A percentile compares a stretch with the other conserved stretches of the same genome.
Conservation (phyloP, 441 rosid genomes). For the Erodium moschatum region DNA sequence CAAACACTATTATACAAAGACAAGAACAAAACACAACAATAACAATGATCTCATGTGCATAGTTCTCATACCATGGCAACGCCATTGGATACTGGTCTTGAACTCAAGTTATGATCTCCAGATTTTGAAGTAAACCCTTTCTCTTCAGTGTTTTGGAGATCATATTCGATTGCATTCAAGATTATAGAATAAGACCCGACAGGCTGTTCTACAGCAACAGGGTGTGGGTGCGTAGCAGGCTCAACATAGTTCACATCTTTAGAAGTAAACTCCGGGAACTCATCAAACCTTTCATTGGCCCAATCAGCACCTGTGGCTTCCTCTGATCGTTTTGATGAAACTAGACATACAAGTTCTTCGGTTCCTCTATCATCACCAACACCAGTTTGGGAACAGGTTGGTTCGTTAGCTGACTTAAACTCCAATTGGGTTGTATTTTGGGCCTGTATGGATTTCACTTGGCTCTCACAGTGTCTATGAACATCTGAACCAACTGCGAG, state of each 20-base stretch:
- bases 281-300: constrained; percentile 10
- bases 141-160: neutral
- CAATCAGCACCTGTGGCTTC: neutral
- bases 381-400: too few relatives aligned
- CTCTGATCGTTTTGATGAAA: constrained; percentile 5
- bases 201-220: constrained; percentile 14
- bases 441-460: neutral
- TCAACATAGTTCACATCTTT: constrained; percentile 7
- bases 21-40: neutral
- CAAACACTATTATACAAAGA: neutral
- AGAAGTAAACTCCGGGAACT: constrained; percentile 6
- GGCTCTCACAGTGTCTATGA: too few relatives aligned
- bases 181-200: neutral
- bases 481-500: constrained; percentile 11
- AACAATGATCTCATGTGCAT: neutral
- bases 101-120: neutral
- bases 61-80: neutral
- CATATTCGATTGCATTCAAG: neutral
- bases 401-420: constrained; percentile 3
- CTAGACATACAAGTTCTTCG: neutral
- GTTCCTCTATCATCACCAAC: neutral
- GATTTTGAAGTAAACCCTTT: neutral
- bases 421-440: constrained; percentile 6
- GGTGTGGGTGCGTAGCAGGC: constrained; percentile 3
- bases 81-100: neutral